Conservation (phyloP, 306 rosid genomes). For the Dalbergia cultrata region DNA sequence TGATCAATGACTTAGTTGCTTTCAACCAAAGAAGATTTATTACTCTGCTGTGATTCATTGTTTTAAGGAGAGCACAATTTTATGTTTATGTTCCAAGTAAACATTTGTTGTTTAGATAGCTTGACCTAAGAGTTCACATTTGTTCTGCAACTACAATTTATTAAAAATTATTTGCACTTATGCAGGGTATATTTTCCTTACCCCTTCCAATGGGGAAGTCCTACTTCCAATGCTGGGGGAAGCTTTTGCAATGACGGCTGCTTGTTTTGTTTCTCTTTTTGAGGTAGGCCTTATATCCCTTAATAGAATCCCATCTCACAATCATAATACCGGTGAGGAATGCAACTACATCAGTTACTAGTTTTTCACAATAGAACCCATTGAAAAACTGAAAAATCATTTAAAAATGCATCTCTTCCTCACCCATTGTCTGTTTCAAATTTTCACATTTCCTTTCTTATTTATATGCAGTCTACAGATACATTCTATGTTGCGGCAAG, state of each 20-base stretch:
- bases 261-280: slow-evolving; percentile 80
- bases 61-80: slow-evolving; percentile 9
- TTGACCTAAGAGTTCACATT: no score
- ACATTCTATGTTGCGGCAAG: slow-evolving; percentile 70
- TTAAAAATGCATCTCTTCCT: not conserved
- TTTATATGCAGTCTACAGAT: slow-evolving; percentile 65
- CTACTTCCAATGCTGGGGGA: slow-evolving; percentile 79
- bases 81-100: not conserved
- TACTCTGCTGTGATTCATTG: not conserved
- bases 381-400: not conserved
- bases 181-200: slow-evolving; percentile 81
- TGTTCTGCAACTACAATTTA: not conserved
- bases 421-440: not conserved
- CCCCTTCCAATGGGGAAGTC: slow-evolving; percentile 96
- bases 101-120: not conserved
- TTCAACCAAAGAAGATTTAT: not conserved
- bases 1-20: slow-evolving; percentile 4
- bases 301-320: not conserved
- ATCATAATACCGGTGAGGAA: not conserved
- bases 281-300: slow-evolving; percentile 60
- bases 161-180: slow-evolving; percentile 13
- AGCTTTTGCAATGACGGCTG: slow-evolving; percentile 86
- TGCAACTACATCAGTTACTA: not conserved
- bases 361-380: not conserved
- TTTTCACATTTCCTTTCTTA: slow-evolving; percentile 7